Conservation (phyloP, 129 eudicot genomes). For the carrot (Daucus carota) region DH1_v3.0 NC_030385.2:38627501-38628000, state of each 20-base stretch:
- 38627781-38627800: slow-evolving; percentile 66
- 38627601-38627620: background rate
- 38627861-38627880: background rate
- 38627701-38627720: background rate
- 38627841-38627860: slow-evolving; percentile 18
- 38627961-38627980: background rate
- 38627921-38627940: background rate
- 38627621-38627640: background rate
- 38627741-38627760: background rate
- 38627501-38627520: background rate
- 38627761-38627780: slow-evolving; percentile 67
- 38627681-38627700: background rate
- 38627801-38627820: slow-evolving; percentile 76
- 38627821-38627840: slow-evolving; percentile 41
- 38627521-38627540: background rate
- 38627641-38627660: background rate
- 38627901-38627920: background rate
- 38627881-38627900: slow-evolving; percentile 2
- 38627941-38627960: background rate
- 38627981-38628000: background rate
- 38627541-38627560: background rate
- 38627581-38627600: background rate
- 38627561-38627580: background rate
- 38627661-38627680: background rate
- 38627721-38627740: background rate